phyloP scores from a whole-genome alignment of 169 alveolate genomes.

The Plasmodium sp. region DNA sequence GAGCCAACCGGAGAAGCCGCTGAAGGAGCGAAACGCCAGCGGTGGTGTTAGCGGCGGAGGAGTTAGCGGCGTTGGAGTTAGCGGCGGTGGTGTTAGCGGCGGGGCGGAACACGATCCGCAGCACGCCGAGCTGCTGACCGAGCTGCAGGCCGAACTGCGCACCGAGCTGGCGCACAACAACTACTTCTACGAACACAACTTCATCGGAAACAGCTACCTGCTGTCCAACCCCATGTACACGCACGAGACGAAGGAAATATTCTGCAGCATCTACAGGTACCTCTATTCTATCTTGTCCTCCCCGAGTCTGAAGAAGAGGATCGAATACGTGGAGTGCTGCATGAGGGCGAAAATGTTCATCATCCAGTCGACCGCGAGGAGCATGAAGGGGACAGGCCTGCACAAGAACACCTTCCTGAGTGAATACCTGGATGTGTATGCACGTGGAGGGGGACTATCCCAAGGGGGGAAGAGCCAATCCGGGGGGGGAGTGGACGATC shows the following conservation, averaged over 20 bases:
- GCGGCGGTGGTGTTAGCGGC: too few relatives aligned
- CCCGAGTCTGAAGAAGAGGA: conserved; percentile 63
- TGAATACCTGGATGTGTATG: conserved; percentile 3
- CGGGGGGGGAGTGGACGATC: background rate
- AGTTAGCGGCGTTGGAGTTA: background rate
- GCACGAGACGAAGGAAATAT: conserved; percentile 64
- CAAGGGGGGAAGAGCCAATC: background rate
- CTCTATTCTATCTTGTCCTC: background rate
- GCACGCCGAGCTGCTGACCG: background rate
- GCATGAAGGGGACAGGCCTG: conserved; percentile 9
- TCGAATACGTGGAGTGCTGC: conserved; percentile 43
- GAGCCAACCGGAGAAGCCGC: background rate
- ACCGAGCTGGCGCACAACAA: conserved; percentile 30
- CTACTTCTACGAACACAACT: conserved; percentile 32
- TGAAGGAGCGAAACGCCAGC: background rate
- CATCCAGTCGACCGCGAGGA: background rate
- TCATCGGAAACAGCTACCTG: conserved; percentile 14
- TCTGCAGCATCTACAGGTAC: conserved; percentile 30
- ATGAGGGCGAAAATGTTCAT: conserved; percentile 46
- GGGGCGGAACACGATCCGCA: background rate
- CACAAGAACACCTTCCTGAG: background rate
- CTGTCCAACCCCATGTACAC: conserved; percentile 45
- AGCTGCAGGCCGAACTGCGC: background rate
- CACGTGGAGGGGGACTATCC: background rate
- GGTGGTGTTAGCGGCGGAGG: background rate